A percentile compares a stretch with the other conserved stretches of the same genome.
These are phyloP conservation scores for Lentinula sp. DNA, from an alignment of 768 basidiomycete species.

Conservation along the genomic window DNA sequence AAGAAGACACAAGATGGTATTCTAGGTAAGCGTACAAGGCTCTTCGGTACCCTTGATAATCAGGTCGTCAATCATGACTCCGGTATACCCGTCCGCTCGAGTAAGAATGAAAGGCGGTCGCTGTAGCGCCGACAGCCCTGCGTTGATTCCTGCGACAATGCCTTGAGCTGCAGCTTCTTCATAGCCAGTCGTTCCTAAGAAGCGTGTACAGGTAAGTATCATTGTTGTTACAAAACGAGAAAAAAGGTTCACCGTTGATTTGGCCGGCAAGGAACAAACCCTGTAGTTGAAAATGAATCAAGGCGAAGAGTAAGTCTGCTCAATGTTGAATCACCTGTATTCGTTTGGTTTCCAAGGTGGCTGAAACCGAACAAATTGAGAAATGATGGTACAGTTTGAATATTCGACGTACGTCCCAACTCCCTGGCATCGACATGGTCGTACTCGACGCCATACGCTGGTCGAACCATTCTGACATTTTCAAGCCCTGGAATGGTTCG, in stretches of 20 bases:
- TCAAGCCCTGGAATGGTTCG: slow-evolving; percentile 82
- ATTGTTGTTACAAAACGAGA: not conserved
- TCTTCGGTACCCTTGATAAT: slow-evolving; percentile 87
- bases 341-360: slow-evolving; percentile 80
- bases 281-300: slow-evolving; percentile 20
- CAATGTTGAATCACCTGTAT: slow-evolving; percentile 43
- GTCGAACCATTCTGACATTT: slow-evolving; percentile 74
- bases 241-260: slow-evolving; percentile 58
- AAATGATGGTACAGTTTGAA: not conserved
- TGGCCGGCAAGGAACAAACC: slow-evolving; percentile 88
- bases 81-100: slow-evolving; percentile 82
- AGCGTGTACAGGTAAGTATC: not conserved
- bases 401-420: slow-evolving; percentile 49
- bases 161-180: slow-evolving; percentile 94
- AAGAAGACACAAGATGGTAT: not conserved
- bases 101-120: slow-evolving; percentile 57
- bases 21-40: slow-evolving; percentile 55
- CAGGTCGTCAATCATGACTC: slow-evolving; percentile 91
- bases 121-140: slow-evolving; percentile 60
- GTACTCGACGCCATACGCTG: slow-evolving; percentile 92
- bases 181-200: slow-evolving; percentile 80
- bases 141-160: slow-evolving; percentile 82
- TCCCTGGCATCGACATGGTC: slow-evolving; percentile 87
- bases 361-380: slow-evolving; percentile 26
- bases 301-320: not conserved